Base-by-base conservation (phyloP, 805 yeast genomes). In the Sporopachydermia lactativora region DNA sequence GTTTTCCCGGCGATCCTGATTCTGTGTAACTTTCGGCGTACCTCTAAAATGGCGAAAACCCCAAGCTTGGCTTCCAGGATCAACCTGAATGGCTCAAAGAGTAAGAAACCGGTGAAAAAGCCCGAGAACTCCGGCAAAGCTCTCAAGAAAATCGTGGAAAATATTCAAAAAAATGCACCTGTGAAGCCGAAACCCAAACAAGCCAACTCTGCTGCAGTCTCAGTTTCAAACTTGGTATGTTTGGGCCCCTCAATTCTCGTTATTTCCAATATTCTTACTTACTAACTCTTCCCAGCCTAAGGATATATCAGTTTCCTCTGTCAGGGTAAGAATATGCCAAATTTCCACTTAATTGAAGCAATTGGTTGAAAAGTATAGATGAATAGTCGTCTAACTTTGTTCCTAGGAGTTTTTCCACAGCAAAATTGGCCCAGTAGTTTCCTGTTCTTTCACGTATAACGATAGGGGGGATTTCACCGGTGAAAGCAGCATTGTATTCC, bases 191-290 rank as follows among this genome's bases (percentile, higher is more conserved):
- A n/a, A 8, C n/a, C 31, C 8, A 24, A 24, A 24, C 31, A 24
- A n/a, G n/a, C n/a, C n/a, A n/a, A n/a, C n/a, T 24, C 31, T 24
- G n/a, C 31, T 8, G n/a, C 8, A n/a, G 31, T 24, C n/a, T n/a
- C n/a, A 24, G n/a, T 24, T 24, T 24, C 31, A n/a, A 24, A 24
- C n/a, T n/a, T 24, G 31, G 31, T 24, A 24, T 24, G 31, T 24
- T 24, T 24, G 31, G 31, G 31, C n/a, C 13, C 8, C 8, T 24
- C n/a, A n/a, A 8, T 24, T 24, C 13, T 24, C n/a, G 8, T 24
- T 8, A 24, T 8, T 24, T n/a, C 31, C 13, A 24, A 8, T 24
- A 24, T 24, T 24, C n/a, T n/a, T 8, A 8, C n/a, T 8, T 8
- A 8, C 8, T 24, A 24, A 8, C n/a, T 24, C n/a, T 24, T 8